phyloP scores from a whole-genome alignment of 768 basidiomycete genomes.

The Tricholoma matsutake region DNA sequence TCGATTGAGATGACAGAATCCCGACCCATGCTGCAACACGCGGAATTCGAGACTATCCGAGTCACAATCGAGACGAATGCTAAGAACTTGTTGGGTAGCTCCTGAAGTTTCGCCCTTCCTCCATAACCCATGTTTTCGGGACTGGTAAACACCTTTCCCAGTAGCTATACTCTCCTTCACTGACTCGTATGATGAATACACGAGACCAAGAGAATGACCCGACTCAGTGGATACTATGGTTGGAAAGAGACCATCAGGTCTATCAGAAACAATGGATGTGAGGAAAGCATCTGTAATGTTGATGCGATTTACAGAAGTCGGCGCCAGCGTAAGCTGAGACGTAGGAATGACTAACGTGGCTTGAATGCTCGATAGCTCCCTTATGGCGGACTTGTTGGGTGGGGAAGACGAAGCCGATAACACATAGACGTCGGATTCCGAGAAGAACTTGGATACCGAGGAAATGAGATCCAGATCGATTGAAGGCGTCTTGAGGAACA shows the following conservation, averaged over 20 bases:
- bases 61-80: constrained; percentile 89
- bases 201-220: constrained; percentile 82
- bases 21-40: constrained; percentile 84
- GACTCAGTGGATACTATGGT: constrained; percentile 85
- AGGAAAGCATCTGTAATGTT: constrained; percentile 86
- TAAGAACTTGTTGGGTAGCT: constrained; percentile 82
- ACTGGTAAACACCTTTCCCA: constrained; percentile 93
- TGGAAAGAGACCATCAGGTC: constrained; percentile 89
- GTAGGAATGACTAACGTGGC: constrained; percentile 72
- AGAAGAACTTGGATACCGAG: constrained; percentile 74
- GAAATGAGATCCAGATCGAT: constrained; percentile 75
- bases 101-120: constrained; percentile 96
- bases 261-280: constrained; percentile 77
- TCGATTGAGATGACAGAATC: constrained; percentile 91
- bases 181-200: constrained; percentile 90
- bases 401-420: constrained; percentile 45
- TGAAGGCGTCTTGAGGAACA: constrained; percentile 71
- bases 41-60: constrained; percentile 88
- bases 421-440: constrained; percentile 60
- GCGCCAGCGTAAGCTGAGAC: constrained; percentile 58
- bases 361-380: constrained; percentile 54
- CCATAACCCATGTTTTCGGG: constrained; percentile 95
- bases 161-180: constrained; percentile 83
- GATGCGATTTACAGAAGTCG: constrained; percentile 54
- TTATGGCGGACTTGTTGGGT: constrained; percentile 58